Conservation (phyloP, 2,329 filamentous ascomycete genomes). For the Penicillium decumbens region DNA sequence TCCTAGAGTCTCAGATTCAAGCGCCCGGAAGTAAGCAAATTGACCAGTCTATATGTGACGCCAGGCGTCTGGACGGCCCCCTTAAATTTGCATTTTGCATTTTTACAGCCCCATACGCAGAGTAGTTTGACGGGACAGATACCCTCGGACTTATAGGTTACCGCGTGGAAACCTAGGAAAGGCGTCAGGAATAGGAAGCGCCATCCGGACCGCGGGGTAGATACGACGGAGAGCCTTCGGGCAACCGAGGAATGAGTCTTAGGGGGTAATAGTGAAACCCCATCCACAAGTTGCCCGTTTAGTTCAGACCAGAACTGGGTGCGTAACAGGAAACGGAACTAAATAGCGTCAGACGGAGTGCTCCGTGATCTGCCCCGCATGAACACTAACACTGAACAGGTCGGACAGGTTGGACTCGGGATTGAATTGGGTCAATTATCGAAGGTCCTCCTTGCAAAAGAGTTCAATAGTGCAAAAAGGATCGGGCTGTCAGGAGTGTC, state of each 20-base stretch:
- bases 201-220: background rate
- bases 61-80: background rate
- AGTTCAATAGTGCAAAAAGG: background rate
- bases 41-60: background rate
- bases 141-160: background rate
- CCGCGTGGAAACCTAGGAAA: background rate
- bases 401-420: background rate
- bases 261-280: background rate
- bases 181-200: background rate
- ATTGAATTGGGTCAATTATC: conserved; percentile 1
- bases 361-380: background rate
- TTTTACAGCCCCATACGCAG: background rate
- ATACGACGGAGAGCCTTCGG: background rate
- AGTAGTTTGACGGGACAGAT: background rate
- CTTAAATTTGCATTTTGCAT: background rate
- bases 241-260: background rate
- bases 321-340: background rate
- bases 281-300: no score
- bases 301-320: no score
- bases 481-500: background rate
- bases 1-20: background rate
- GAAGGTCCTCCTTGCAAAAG: background rate
- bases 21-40: background rate
- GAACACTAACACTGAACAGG: background rate
- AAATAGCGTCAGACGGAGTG: no score